These are phyloP conservation scores for Dalbergia cochinchinensis DNA, from an alignment of 306 rosid species.

Conservation along the genomic window DNA sequence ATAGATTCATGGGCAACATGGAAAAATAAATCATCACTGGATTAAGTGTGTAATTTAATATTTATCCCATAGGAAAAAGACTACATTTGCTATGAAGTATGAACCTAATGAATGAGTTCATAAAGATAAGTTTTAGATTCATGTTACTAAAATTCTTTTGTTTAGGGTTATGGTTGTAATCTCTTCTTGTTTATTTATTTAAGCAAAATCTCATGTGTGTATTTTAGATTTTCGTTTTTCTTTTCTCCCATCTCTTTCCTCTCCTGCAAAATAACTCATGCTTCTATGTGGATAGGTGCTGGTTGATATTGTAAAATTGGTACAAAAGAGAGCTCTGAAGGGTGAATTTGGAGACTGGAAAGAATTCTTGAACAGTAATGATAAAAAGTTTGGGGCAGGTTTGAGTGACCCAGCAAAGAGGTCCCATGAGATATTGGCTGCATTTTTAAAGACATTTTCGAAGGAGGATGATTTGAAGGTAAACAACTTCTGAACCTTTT, in stretches of 20 bases:
- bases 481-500: slow-evolving; percentile 9
- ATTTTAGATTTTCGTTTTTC: neutral
- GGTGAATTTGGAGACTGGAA: slow-evolving; percentile 84
- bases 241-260: neutral
- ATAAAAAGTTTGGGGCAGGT: slow-evolving; percentile 67
- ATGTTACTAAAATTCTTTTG: neutral
- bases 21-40: slow-evolving; percentile 12
- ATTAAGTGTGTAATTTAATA: neutral
- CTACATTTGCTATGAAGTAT: slow-evolving; percentile 18
- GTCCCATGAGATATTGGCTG: slow-evolving; percentile 62
- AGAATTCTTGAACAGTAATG: slow-evolving; percentile 65
- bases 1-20: neutral
- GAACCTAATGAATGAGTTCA: slow-evolving; percentile 6
- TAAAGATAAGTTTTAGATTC: slow-evolving; percentile 7
- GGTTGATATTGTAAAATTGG: slow-evolving; percentile 74
- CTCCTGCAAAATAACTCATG: slow-evolving; percentile 7
- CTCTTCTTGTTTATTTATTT: slow-evolving; percentile 1
- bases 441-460: slow-evolving; percentile 72
- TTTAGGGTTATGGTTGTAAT: neutral
- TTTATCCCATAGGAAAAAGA: neutral
- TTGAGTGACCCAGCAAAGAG: slow-evolving; percentile 83
- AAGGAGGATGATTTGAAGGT: slow-evolving; percentile 63
- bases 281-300: slow-evolving; percentile 60
- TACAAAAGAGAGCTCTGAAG: slow-evolving; percentile 74
- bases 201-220: neutral